phyloP scores from a whole-genome alignment of 1,284 basidiomycete species.

The Papiliotrema nemorosa region DNA sequence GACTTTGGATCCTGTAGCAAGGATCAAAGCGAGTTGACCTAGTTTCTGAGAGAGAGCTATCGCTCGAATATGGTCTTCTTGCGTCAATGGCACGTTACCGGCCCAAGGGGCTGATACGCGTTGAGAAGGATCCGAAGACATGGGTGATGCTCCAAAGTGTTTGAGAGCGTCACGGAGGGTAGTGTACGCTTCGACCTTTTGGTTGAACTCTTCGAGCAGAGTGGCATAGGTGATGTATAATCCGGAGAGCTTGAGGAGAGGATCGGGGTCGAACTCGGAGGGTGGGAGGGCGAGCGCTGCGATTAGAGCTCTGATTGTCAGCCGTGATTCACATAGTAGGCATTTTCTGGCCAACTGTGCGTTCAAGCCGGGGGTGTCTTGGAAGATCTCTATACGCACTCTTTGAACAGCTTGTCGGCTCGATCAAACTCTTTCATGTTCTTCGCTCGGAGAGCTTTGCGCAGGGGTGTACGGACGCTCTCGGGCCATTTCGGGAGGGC shows the following conservation, averaged over 20 bases:
- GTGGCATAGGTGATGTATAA: conserved; percentile 42
- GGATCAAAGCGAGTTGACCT: conserved; percentile 30
- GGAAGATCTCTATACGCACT: too few relatives aligned
- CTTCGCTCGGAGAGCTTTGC: conserved; percentile 42
- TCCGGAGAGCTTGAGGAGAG: conserved; percentile 45
- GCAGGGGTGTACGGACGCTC: conserved; percentile 38
- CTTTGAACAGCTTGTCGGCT: conserved; percentile 39
- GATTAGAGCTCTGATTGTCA: conserved; percentile 26
- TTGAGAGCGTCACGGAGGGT: conserved; percentile 31
- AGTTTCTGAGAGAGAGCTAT: conserved; percentile 43
- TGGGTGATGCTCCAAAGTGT: conserved; percentile 31
- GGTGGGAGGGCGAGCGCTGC: conserved; percentile 27
- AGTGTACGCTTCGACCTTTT: conserved; percentile 32
- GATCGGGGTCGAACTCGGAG: conserved; percentile 33
- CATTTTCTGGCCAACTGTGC: too few relatives aligned
- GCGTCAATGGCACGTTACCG: conserved; percentile 13
- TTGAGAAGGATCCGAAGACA: conserved; percentile 9
- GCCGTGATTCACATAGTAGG: background rate
- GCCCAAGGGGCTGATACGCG: conserved; percentile 8
- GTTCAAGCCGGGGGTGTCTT: too few relatives aligned
- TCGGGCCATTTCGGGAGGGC: conserved; percentile 46
- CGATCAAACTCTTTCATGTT: conserved; percentile 37
- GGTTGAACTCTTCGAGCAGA: conserved; percentile 37
- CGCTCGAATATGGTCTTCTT: conserved; percentile 36
- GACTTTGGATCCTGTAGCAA: conserved; percentile 11